Percentiles rank a stretch among this genome's conserved stretches.
Conservation (phyloP, 2,329 filamentous ascomycete species). For the Geosmithia putterillii region DNA sequence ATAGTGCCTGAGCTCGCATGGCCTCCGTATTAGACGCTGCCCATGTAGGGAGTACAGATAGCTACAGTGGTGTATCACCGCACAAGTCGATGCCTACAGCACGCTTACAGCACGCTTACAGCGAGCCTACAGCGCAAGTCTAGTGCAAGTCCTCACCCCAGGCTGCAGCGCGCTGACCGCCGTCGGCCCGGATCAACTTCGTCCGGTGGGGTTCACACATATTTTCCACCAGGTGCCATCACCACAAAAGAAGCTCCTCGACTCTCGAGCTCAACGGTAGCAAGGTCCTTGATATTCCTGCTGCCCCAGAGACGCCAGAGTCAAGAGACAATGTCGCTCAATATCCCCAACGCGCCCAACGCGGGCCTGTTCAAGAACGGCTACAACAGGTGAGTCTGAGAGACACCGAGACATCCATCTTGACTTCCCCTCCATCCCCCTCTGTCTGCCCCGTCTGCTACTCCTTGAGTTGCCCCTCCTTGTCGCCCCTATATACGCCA, state of each 20-base stretch:
- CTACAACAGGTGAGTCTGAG: slow-evolving; percentile 88
- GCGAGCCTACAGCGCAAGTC: too few species aligned
- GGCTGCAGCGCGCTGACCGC: neutral
- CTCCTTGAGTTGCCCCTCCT: neutral
- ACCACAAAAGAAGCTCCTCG: slow-evolving; percentile 2
- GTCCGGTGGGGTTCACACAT: slow-evolving; percentile 4
- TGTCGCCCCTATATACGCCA: slow-evolving; percentile 6
- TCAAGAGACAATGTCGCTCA: slow-evolving; percentile 78
- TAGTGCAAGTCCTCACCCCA: too few species aligned
- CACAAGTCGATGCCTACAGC: too few species aligned
- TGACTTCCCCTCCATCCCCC: slow-evolving; percentile 6
- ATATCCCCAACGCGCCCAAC: slow-evolving; percentile 90
- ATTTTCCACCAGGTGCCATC: slow-evolving; percentile 4
- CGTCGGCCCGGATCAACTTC: slow-evolving; percentile 3
- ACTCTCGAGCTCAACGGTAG: neutral
- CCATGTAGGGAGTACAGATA: neutral
- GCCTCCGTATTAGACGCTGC: neutral
- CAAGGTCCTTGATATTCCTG: neutral
- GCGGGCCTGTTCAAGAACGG: slow-evolving; percentile 88
- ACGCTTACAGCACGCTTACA: too few species aligned
- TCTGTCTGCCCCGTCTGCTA: neutral
- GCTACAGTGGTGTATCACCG: neutral
- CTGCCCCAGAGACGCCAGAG: slow-evolving; percentile 3
- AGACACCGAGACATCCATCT: too few species aligned
- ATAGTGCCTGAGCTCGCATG: too few species aligned